Percentiles rank a stretch among this genome's conserved stretches.
Evolutionary conservation across 495 filamentous ascomycete species (phyloP).

Genomic region (Podospora appendiculata): DNA sequence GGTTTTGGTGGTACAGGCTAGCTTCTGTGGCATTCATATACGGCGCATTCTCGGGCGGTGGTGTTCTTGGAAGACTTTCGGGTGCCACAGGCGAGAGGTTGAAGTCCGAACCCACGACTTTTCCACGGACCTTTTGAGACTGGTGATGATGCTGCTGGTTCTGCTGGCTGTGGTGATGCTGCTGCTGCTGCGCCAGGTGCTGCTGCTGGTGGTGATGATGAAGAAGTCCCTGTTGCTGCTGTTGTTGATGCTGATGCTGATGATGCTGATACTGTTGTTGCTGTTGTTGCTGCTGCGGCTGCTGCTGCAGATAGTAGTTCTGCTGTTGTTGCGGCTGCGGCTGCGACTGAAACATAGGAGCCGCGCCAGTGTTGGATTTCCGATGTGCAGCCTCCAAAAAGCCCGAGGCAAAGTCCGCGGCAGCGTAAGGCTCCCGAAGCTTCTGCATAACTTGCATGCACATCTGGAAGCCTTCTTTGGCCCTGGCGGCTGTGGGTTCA

Average conservation of each 20-base stretch:
- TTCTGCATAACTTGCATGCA: constrained; percentile 80
- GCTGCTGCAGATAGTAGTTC: not conserved
- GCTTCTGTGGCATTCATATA: constrained; percentile 18
- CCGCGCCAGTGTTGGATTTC: constrained; percentile 6
- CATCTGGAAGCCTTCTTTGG: constrained; percentile 69
- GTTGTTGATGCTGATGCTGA: not conserved
- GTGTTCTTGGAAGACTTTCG: constrained; percentile 15
- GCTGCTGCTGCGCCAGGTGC: not conserved
- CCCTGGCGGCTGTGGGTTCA: constrained; percentile 48
- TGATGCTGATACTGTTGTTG: not conserved
- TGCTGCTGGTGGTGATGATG: not conserved
- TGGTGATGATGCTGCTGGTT: not conserved
- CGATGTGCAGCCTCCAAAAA: constrained; percentile 80
- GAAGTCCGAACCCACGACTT: not conserved
- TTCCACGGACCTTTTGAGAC: not conserved
- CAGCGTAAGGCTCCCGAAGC: constrained; percentile 76
- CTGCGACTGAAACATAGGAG: not conserved
- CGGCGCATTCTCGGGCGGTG: constrained; percentile 32
- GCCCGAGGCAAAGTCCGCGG: constrained; percentile 76
- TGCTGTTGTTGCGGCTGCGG: not conserved
- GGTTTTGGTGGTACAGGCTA: constrained; percentile 10
- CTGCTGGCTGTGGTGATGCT: constrained; percentile 1
- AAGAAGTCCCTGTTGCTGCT: not conserved
- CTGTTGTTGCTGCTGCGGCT: not conserved
- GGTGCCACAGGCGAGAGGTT: not conserved